Evolutionary conservation across 1,284 basidiomycete species (phyloP).

Genomic region (Malassezia brasiliensis): DNA sequence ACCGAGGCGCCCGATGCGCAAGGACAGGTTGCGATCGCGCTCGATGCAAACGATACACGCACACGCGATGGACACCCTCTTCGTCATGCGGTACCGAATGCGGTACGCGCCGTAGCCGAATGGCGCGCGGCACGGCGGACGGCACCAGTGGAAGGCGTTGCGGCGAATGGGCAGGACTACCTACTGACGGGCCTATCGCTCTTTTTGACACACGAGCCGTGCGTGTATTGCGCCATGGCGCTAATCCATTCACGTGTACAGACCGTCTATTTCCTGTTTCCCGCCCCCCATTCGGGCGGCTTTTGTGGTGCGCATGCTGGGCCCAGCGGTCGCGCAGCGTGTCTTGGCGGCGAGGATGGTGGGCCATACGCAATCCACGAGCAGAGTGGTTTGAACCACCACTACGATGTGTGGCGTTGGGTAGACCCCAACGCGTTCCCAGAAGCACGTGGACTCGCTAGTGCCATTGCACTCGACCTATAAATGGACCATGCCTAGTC

Average conservation of each 20-base stretch:
- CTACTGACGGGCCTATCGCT: slow-evolving; percentile 35
- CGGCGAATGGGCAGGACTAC: slow-evolving; percentile 38
- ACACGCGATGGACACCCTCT: slow-evolving; percentile 29
- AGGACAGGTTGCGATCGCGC: slow-evolving; percentile 16
- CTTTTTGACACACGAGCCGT: slow-evolving; percentile 44
- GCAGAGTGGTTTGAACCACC: slow-evolving; percentile 49
- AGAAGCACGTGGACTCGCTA: not conserved
- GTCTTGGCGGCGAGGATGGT: slow-evolving; percentile 27
- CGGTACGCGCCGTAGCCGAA: slow-evolving; percentile 23
- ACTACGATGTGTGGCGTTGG: slow-evolving; percentile 49
- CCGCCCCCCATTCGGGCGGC: slow-evolving; percentile 30
- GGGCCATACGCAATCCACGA: slow-evolving; percentile 49
- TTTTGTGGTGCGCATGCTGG: slow-evolving; percentile 31
- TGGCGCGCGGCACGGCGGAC: slow-evolving; percentile 4
- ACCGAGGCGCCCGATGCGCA: not conserved
- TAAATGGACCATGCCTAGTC: not conserved
- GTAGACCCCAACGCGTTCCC: slow-evolving; percentile 8
- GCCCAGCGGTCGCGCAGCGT: not conserved
- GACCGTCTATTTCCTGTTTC: slow-evolving; percentile 33
- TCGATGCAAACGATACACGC: slow-evolving; percentile 33
- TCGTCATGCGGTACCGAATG: slow-evolving; percentile 36
- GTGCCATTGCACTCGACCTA: not conserved
- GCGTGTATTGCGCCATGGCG: slow-evolving; percentile 44
- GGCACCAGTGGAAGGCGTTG: not conserved
- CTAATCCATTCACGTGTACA: slow-evolving; percentile 40